phyloP scores from a whole-genome alignment of 192 early-diverging fungal species.

The Mortierella antarctica region DNA sequence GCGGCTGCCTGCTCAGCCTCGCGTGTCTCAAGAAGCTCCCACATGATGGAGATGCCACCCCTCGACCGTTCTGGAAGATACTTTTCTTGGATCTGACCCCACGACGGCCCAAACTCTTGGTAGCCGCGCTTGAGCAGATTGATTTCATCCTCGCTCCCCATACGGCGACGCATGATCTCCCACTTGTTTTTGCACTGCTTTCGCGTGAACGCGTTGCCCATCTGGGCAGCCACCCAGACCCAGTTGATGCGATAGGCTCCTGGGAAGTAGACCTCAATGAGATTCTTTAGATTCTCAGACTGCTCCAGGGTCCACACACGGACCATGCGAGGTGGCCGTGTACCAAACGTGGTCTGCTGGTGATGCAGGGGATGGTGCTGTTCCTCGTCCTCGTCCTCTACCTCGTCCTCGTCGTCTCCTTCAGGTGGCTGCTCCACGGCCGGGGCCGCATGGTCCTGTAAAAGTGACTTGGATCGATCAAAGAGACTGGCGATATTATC shows the following conservation, averaged over 20 bases:
- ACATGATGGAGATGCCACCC: constrained; percentile 46
- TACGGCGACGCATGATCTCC: constrained; percentile 45
- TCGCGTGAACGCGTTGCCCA: constrained; percentile 44
- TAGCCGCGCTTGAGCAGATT: constrained; percentile 27
- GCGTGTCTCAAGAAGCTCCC: constrained; percentile 36
- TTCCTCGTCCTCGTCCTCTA: constrained; percentile 8
- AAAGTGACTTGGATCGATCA: constrained; percentile 6
- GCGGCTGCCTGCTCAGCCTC: constrained; percentile 22
- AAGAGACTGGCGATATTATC: constrained; percentile 20
- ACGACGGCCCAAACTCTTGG: constrained; percentile 45
- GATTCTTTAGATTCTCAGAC: constrained; percentile 40
- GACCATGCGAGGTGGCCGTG: constrained; percentile 25
- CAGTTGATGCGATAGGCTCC: constrained; percentile 50
- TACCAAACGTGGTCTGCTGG: not conserved
- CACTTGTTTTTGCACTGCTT: constrained; percentile 55
- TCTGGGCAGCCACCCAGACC: constrained; percentile 50
- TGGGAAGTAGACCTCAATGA: constrained; percentile 48
- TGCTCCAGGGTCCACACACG: constrained; percentile 45
- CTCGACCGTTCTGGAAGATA: constrained; percentile 39
- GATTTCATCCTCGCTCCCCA: constrained; percentile 47
- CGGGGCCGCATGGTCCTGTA: not conserved
- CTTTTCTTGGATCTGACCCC: constrained; percentile 52
- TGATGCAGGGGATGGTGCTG: not conserved
- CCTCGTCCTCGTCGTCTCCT: constrained; percentile 21
- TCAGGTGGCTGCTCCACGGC: not conserved